A percentile compares a stretch with the other conserved stretches of the same genome.
Evolutionary conservation across 2,329 filamentous ascomycete genomes (phyloP).

Genomic region (Colletotrichum tabaci): DNA sequence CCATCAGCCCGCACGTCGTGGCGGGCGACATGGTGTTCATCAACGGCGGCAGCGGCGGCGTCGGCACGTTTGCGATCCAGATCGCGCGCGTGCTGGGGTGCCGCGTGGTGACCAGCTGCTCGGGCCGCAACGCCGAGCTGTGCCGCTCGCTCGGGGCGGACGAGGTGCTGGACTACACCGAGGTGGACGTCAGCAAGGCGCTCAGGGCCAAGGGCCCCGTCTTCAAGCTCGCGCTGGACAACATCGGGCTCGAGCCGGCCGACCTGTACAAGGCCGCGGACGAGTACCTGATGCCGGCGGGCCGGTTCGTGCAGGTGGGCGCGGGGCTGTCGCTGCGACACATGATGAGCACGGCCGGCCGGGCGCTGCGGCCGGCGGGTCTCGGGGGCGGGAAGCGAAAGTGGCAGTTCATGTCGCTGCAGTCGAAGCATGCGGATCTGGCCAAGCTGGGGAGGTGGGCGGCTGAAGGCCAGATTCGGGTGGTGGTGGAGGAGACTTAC

Average conservation of each 20-base stretch:
- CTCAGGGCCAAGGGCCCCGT: constrained; percentile 39
- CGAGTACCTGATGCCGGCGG: constrained; percentile 42
- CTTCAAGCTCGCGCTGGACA: constrained; percentile 48
- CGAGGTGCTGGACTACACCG: constrained; percentile 54
- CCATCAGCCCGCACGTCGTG: constrained; percentile 45
- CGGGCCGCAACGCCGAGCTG: constrained; percentile 51
- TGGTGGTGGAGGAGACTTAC: constrained; percentile 68
- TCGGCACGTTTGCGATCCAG: constrained; percentile 55
- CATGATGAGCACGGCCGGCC: constrained; percentile 40
- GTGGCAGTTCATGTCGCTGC: constrained; percentile 47
- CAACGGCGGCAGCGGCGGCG: constrained; percentile 60
- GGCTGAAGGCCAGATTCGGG: constrained; percentile 69
- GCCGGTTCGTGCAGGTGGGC: constrained; percentile 45
- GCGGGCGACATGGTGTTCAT: constrained; percentile 58
- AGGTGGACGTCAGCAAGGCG: constrained; percentile 37
- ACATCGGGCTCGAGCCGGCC: constrained; percentile 42
- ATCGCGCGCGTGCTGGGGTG: constrained; percentile 52
- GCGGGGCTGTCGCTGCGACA: constrained; percentile 17
- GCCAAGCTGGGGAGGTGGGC: constrained; percentile 68
- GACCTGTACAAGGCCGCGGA: constrained; percentile 45
- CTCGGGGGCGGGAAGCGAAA: constrained; percentile 59
- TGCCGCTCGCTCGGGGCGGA: constrained; percentile 53
- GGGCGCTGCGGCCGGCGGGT: constrained; percentile 50
- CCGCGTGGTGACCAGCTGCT: constrained; percentile 53
- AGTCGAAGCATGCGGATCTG: constrained; percentile 61